Conservation (phyloP, 768 basidiomycete species). For the Amanita fuliginea region DNA sequence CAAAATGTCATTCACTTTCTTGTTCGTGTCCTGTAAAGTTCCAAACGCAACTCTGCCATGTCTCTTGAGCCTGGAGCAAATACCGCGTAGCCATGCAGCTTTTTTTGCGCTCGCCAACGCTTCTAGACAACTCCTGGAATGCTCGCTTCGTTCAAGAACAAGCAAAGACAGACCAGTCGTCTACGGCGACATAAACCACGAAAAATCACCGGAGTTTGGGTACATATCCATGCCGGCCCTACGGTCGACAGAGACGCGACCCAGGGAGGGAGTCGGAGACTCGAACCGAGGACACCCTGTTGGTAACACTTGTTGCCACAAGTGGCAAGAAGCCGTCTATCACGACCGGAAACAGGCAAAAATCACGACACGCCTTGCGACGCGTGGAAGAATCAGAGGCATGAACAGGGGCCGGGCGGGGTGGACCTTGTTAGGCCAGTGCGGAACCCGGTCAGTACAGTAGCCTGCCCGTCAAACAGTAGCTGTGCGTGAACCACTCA, state of each 20-base stretch:
- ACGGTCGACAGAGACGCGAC: slow-evolving; percentile 8
- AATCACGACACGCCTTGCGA: slow-evolving; percentile 6
- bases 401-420: neutral
- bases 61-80: slow-evolving; percentile 8
- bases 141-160: slow-evolving; percentile 11
- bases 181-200: slow-evolving; percentile 42
- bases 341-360: slow-evolving; percentile 2
- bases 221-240: slow-evolving; percentile 11
- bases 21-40: slow-evolving; percentile 19
- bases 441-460: slow-evolving; percentile 12
- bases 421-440: slow-evolving; percentile 12
- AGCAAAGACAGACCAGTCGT: slow-evolving; percentile 18
- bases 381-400: slow-evolving; percentile 9
- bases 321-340: slow-evolving; percentile 4
- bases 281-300: slow-evolving; percentile 28
- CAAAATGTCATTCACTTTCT: slow-evolving; percentile 16
- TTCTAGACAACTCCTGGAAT: slow-evolving; percentile 29
- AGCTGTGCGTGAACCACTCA: slow-evolving; percentile 32
- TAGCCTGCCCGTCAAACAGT: neutral
- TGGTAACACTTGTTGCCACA: slow-evolving; percentile 21
- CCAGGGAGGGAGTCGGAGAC: slow-evolving; percentile 33
- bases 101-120: slow-evolving; percentile 38
- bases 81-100: slow-evolving; percentile 39
- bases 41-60: slow-evolving; percentile 2
- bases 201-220: slow-evolving; percentile 46